These are phyloP conservation scores for Rhododendron molle DNA, from an alignment of 148 eudicot genomes.

Conservation along the genomic window DNA sequence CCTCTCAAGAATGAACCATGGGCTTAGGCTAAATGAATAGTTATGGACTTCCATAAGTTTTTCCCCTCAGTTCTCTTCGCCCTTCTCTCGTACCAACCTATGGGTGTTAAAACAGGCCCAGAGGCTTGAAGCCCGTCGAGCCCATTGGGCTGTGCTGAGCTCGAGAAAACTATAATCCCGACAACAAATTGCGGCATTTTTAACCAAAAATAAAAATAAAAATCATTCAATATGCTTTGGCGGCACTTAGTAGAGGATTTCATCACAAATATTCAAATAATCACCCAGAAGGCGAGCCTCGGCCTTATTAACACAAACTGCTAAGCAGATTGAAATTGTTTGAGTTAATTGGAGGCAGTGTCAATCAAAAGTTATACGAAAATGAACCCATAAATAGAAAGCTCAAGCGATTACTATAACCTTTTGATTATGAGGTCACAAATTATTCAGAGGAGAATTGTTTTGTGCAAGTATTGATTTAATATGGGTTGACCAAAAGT, in stretches of 20 bases:
- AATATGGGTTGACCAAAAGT: neutral
- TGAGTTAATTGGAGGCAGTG: neutral
- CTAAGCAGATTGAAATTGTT: neutral
- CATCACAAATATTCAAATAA: too few relatives aligned
- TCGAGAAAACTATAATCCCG: neutral
- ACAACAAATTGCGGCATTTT: neutral
- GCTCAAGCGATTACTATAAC: too few relatives aligned
- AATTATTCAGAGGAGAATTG: neutral
- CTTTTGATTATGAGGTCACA: neutral
- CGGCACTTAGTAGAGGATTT: neutral
- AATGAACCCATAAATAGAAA: too few relatives aligned
- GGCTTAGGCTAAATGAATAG: too few relatives aligned
- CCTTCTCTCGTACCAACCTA: too few relatives aligned
- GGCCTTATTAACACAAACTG: neutral
- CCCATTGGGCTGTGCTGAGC: neutral
- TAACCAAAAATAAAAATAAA: too few relatives aligned
- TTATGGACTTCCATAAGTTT: too few relatives aligned
- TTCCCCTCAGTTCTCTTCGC: too few relatives aligned
- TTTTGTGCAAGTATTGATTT: neutral
- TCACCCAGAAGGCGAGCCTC: neutral
- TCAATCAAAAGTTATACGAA: too few relatives aligned
- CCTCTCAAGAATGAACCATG: neutral
- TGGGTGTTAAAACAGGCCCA: too few relatives aligned
- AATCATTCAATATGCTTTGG: neutral
- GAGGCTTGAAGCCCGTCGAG: neutral